Evolutionary conservation across 1,284 basidiomycete genomes (phyloP).

Genomic region (Cronartium ribicola): DNA sequence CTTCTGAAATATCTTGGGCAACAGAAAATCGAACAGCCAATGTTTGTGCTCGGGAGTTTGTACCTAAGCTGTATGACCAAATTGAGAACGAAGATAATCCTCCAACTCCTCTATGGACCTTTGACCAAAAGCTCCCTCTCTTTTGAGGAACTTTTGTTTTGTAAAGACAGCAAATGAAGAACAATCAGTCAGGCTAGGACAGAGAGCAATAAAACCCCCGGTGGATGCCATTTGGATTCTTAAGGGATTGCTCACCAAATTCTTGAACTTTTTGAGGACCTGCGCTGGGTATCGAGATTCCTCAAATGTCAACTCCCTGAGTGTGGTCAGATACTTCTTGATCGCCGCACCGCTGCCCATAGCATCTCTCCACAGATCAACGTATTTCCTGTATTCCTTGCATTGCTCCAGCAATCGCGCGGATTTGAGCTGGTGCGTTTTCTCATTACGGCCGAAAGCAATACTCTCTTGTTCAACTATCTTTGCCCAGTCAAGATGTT

Average conservation of each 20-base stretch:
- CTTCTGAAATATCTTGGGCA: no score
- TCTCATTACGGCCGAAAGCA: not conserved
- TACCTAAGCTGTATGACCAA: not conserved
- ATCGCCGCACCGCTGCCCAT: not conserved
- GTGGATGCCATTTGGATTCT: not conserved
- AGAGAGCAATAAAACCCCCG: not conserved
- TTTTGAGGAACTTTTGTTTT: not conserved
- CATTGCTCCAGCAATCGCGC: not conserved
- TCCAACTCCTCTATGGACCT: no score
- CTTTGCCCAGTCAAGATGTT: not conserved
- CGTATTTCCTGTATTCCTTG: not conserved
- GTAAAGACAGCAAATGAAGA: not conserved
- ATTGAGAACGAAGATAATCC: no score
- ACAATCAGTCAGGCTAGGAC: not conserved
- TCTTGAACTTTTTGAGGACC: not conserved
- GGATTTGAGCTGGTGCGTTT: not conserved
- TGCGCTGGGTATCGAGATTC: not conserved
- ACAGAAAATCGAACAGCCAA: no score
- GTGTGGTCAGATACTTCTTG: not conserved
- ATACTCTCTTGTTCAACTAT: not conserved
- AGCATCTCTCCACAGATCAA: not conserved
- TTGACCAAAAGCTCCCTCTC: no score
- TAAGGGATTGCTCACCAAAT: not conserved
- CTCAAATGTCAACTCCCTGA: not conserved
- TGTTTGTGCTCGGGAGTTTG: no score